Percentiles rank a stretch among this genome's conserved stretches.
phyloP scores from a whole-genome alignment of 2,329 filamentous ascomycete species.

The Ilyonectria mors-panacis region DNA sequence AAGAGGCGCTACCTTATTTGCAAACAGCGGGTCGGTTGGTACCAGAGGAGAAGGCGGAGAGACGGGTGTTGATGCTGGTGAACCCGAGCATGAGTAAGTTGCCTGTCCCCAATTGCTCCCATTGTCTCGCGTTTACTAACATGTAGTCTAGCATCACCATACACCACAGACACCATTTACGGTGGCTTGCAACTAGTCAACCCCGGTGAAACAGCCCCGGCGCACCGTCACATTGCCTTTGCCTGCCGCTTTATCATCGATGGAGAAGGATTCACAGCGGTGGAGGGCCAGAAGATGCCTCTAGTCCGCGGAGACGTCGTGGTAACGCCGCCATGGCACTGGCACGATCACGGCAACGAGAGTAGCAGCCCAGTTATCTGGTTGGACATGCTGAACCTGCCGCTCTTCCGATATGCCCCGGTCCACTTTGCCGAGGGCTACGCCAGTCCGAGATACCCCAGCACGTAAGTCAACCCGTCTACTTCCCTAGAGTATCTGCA shows the following conservation, averaged over 20 bases:
- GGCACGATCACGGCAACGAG: conserved; percentile 73
- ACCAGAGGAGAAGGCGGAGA: conserved; percentile 58
- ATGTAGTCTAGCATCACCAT: conserved; percentile 60
- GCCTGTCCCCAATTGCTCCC: rapidly evolving
- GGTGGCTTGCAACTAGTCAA: conserved; percentile 70
- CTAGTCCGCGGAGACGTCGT: conserved; percentile 70
- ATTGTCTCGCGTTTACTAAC: not conserved
- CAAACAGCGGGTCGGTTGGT: conserved; percentile 54
- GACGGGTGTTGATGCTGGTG: conserved; percentile 59
- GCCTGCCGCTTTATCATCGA: conserved; percentile 72
- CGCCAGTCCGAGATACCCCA: conserved; percentile 63
- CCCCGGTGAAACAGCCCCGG: conserved; percentile 68
- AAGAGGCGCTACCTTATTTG: conserved; percentile 53
- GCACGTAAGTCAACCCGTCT: conserved; percentile 48
- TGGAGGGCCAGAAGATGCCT: conserved; percentile 67
- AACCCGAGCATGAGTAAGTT: conserved; percentile 64
- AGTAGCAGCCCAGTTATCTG: conserved; percentile 68
- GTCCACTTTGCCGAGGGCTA: conserved; percentile 70
- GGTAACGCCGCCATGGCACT: conserved; percentile 71
- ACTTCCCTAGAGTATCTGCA: not conserved
- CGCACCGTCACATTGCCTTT: conserved; percentile 70
- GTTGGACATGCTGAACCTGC: conserved; percentile 70
- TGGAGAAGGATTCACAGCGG: conserved; percentile 70
- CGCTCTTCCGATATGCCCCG: conserved; percentile 64
- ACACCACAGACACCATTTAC: conserved; percentile 65